Percentiles rank a stretch among this genome's conserved stretches.
These are phyloP conservation scores for Termitomyces sp. DNA, from an alignment of 768 basidiomycete species.

Conservation along the genomic window DNA sequence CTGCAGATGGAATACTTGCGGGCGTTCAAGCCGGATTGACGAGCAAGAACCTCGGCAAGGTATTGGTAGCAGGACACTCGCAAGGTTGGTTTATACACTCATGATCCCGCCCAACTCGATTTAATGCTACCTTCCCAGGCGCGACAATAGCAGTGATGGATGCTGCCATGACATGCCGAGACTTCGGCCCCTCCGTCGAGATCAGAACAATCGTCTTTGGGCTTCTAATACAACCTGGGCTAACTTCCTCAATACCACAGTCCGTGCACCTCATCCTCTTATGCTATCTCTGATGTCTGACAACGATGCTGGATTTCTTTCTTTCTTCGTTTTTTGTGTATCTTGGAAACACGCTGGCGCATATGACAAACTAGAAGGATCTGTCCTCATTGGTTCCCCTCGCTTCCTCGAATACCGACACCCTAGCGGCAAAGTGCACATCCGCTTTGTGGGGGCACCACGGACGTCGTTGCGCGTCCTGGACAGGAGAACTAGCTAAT, in stretches of 20 bases:
- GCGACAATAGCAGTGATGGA: conserved; percentile 43
- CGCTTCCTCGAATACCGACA: conserved; percentile 31
- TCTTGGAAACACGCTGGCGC: conserved; percentile 23
- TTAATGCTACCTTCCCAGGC: conserved; percentile 14
- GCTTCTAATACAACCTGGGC: conserved; percentile 40
- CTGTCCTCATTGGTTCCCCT: conserved; percentile 35
- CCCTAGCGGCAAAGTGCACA: conserved; percentile 34
- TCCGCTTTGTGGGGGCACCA: conserved; percentile 26
- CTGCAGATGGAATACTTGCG: conserved; percentile 27
- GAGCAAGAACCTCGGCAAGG: conserved; percentile 23
- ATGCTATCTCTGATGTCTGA: neutral
- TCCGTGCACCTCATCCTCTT: conserved; percentile 8
- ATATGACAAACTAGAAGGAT: conserved; percentile 36
- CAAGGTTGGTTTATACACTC: conserved; percentile 22
- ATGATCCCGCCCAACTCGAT: neutral
- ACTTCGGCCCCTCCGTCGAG: conserved; percentile 26
- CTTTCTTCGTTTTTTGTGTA: neutral
- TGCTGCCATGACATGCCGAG: conserved; percentile 30
- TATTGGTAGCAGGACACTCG: conserved; percentile 35
- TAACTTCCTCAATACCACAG: conserved; percentile 30
- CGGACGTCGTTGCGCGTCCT: conserved; percentile 24
- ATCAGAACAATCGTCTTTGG: conserved; percentile 33
- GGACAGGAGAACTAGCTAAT: conserved; percentile 33
- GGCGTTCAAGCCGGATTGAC: conserved; percentile 24
- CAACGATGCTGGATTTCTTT: too few species aligned